Conservation (phyloP, 768 basidiomycete species). For the Mycena rebaudengoi region DNA sequence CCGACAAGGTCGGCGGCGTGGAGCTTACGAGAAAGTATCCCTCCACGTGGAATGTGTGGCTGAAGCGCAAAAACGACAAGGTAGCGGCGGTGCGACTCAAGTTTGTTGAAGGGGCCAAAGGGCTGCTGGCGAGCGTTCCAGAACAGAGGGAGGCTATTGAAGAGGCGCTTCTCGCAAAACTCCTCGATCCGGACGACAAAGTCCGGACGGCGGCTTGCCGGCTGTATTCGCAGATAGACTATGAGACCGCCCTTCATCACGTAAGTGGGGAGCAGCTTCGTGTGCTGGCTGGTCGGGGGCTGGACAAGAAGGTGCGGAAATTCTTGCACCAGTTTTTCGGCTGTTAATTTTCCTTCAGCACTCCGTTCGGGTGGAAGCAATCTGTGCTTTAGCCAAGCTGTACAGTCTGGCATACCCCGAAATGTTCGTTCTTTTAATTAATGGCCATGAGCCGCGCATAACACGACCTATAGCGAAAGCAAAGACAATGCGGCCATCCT, state of each 20-base stretch:
- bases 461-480: constrained; percentile 67
- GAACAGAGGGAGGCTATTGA: constrained; percentile 78
- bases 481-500: constrained; percentile 73
- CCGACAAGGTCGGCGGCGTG: constrained; percentile 66
- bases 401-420: constrained; percentile 87
- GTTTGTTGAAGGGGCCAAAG: constrained; percentile 76
- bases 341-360: constrained; percentile 43
- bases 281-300: constrained; percentile 71
- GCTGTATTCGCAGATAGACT: constrained; percentile 85
- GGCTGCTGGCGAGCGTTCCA: constrained; percentile 68
- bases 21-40: constrained; percentile 87
- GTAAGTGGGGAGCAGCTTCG: constrained; percentile 71
- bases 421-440: constrained; percentile 66
- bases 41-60: constrained; percentile 86
- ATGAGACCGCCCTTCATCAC: constrained; percentile 88
- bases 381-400: constrained; percentile 77
- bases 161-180: constrained; percentile 69
- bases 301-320: constrained; percentile 83
- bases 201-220: constrained; percentile 88
- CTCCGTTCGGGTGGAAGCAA: constrained; percentile 76
- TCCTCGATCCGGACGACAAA: constrained; percentile 90
- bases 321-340: neutral
- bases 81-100: constrained; percentile 72
- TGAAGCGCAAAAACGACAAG: constrained; percentile 82
- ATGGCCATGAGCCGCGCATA: neutral